Percentiles rank a stretch among this genome's conserved stretches.
Evolutionary conservation across 108 stramenopile genomes (phyloP).

Genomic region (Thalassiosira profunda): DNA sequence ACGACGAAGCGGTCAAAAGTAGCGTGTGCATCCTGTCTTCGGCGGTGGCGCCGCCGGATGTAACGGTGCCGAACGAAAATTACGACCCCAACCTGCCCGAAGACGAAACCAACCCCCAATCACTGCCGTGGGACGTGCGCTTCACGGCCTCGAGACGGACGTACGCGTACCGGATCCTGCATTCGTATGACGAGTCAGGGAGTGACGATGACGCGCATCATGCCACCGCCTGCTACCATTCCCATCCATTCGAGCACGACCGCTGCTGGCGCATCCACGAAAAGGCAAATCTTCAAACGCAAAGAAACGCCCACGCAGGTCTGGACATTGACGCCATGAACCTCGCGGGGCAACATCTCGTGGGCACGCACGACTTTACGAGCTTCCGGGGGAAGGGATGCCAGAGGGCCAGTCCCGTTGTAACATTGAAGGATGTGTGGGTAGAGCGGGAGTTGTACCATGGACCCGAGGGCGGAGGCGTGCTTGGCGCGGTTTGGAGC

Average conservation of each 20-base stretch:
- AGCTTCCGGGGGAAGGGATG: conserved; percentile 80
- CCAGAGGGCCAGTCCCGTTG: conserved; percentile 66
- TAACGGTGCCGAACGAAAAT: conserved; percentile 31
- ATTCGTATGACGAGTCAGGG: conserved; percentile 42
- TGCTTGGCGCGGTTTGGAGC: conserved; percentile 8
- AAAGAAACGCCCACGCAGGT: not conserved
- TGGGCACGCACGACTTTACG: conserved; percentile 83
- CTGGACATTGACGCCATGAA: conserved; percentile 77
- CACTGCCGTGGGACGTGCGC: conserved; percentile 78
- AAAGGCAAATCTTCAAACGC: not conserved
- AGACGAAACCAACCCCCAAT: conserved; percentile 44
- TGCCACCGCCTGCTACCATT: conserved; percentile 29
- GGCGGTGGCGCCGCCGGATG: conserved; percentile 35
- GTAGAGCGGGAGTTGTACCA: conserved; percentile 35
- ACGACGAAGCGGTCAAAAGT: conserved; percentile 19
- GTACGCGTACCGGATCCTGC: conserved; percentile 78
- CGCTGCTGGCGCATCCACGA: conserved; percentile 71
- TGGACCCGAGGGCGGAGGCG: conserved; percentile 16
- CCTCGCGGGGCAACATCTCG: conserved; percentile 53
- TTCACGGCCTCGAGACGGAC: conserved; percentile 80
- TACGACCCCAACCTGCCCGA: conserved; percentile 38
- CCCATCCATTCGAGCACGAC: conserved; percentile 76
- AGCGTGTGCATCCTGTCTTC: conserved; percentile 39
- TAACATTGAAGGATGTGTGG: conserved; percentile 59
- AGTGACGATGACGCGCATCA: conserved; percentile 2